Base-by-base conservation (phyloP, 345 rosid genomes). In the Boechera retrofracta region DNA sequence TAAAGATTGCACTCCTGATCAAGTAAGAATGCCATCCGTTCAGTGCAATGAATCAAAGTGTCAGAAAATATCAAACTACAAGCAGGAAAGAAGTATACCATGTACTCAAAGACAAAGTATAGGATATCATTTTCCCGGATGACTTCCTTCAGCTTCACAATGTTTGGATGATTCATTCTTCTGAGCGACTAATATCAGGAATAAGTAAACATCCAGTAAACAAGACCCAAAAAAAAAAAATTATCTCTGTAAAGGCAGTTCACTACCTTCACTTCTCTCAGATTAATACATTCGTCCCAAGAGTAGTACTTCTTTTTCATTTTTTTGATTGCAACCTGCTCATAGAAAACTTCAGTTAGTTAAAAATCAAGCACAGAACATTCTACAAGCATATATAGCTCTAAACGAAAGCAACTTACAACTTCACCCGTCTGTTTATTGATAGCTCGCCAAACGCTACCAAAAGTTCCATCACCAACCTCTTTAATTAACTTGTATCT, bases 391-490 rank as follows among this genome's bases (percentile, higher is more conserved):
- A 53, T 4, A 16, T 10, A 73, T 28, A 68, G 48, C 36, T 54
- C 38, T 35, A 21, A 54, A 47, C 68, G 71, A 61, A 54, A 61
- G 35, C 0, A 69, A 85, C 97, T 77, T 81, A 95, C 99, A 62
- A 91, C 93, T 91, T 95, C 99, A 79, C 97, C 97, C 70, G 98
- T 81, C 71, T 84, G 92, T 88, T 85, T 93, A 83, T 85, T 82
- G 80, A 91, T 88, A 44, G 94, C 99, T 75, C 89, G 88, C 96
- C 98, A 89, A 29, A 95, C 99, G 81, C 78, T 89, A 68, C 98
- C 99, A 86, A 93, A 95, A 13, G 99, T 87, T 76, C 99, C 99
- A 84, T 89, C 94, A 70, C 99, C 99, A 79, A 92, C 93, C 84
- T 93, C 97, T 86, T 91, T 92, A 53, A 91, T 86, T 82, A 95